Evolutionary conservation across 129 eudicot species (phyloP).

Genomic region (Sambucus nigra): DNA sequence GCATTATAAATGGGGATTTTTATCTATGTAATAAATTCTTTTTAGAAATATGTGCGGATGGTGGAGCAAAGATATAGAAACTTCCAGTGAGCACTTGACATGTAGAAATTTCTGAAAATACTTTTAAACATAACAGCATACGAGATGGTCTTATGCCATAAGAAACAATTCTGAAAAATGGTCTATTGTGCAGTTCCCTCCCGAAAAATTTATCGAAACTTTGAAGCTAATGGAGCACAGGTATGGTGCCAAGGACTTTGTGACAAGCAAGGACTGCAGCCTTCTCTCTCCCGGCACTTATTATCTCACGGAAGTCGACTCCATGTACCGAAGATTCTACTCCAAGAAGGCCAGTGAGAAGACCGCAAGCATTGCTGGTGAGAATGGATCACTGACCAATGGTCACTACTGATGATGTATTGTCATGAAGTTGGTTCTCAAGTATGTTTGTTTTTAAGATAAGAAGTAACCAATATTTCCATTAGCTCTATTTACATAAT

Average conservation of each 20-base stretch:
- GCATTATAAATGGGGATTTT: too few relatives aligned
- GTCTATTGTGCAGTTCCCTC: slow-evolving; percentile 40
- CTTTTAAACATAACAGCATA: too few relatives aligned
- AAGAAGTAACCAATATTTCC: slow-evolving; percentile 7
- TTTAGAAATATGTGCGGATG: too few relatives aligned
- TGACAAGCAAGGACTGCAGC: slow-evolving; percentile 75
- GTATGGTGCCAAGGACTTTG: slow-evolving; percentile 86
- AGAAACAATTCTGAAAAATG: background rate
- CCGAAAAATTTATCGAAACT: slow-evolving; percentile 71
- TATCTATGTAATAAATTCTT: too few relatives aligned
- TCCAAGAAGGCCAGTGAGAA: slow-evolving; percentile 38
- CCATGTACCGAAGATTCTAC: slow-evolving; percentile 82
- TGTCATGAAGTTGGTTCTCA: slow-evolving; percentile 20
- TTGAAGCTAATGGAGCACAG: slow-evolving; percentile 95
- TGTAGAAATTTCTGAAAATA: too few relatives aligned
- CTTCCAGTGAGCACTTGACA: too few relatives aligned
- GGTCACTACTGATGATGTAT: slow-evolving; percentile 48
- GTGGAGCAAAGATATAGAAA: too few relatives aligned
- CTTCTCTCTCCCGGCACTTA: slow-evolving; percentile 89
- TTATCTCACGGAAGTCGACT: slow-evolving; percentile 85
- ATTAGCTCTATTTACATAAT: slow-evolving; percentile 13
- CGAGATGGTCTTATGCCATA: too few relatives aligned
- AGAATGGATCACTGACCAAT: slow-evolving; percentile 43
- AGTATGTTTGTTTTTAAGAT: slow-evolving; percentile 10
- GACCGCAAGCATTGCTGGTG: background rate